Percentiles rank a stretch among this genome's conserved stretches.
These are phyloP conservation scores for Mycena albidolilacea DNA, from an alignment of 768 basidiomycete genomes.

Conservation along the genomic window DNA sequence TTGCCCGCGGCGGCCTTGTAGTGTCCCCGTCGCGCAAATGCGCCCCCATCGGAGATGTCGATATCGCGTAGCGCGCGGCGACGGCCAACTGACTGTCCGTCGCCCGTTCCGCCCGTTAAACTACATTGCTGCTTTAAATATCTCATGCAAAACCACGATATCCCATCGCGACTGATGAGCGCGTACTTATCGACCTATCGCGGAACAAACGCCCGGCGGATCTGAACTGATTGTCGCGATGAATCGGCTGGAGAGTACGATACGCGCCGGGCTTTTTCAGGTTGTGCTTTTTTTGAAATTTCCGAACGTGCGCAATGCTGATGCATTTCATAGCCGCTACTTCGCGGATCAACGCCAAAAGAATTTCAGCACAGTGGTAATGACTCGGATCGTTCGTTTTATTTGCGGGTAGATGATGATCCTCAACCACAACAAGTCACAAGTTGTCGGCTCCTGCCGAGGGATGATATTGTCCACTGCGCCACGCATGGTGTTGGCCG, in stretches of 20 bases:
- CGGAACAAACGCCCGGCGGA: not conserved
- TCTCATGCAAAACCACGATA: not conserved
- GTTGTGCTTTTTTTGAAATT: not conserved
- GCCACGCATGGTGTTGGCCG: not conserved
- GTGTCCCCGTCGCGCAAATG: conserved; percentile 12
- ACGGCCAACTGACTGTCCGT: conserved; percentile 1
- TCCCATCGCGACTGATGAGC: not conserved
- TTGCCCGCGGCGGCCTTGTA: not conserved
- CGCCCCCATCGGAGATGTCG: not conserved
- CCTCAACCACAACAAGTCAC: too few relatives aligned
- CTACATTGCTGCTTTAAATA: not conserved
- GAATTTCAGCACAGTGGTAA: not conserved
- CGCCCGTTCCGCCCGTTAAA: not conserved
- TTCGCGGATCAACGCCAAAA: not conserved
- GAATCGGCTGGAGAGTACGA: not conserved
- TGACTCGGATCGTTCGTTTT: too few relatives aligned
- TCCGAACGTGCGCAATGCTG: not conserved
- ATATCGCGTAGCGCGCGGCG: conserved; percentile 6
- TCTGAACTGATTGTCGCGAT: not conserved
- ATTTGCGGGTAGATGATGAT: too few relatives aligned
- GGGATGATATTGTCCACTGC: not conserved
- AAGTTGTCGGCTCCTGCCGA: not conserved
- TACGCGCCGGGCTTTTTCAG: not conserved
- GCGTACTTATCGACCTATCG: conserved; percentile 1
- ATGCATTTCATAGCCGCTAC: not conserved